Evolutionary conservation across 1,284 basidiomycete species (phyloP), one percentile per base, ranked within the genome.

Genomic region (Ustilago cynodontis): DNA sequence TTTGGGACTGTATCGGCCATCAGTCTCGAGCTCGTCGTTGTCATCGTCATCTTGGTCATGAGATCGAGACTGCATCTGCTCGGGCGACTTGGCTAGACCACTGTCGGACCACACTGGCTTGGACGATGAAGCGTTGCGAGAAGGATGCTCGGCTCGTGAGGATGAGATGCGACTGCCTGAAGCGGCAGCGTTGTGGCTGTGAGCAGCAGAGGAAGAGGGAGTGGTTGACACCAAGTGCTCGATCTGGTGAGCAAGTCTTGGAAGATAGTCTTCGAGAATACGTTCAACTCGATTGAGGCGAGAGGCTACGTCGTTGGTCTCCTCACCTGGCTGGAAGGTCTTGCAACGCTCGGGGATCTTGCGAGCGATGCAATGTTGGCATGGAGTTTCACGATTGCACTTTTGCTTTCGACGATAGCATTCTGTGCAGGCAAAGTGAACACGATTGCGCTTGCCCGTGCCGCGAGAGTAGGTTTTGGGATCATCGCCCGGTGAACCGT

Each of bases 381-480:
- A 86, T 8, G 84, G 84, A 2, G 74, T 82, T 49, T 85, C 65
- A 7, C 82, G 75, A 31, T 83, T 82, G 61, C 82, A 84, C 49
- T 81, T 79, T 53, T 85, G 83, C 77, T 85, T 85, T 29, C 83
- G 69, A 16, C 83, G 78, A 35, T 85, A 83, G 65, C 83, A 85
- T 50, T 85, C 83, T 8, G 81, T 84, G 65, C 83, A 84, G 13
- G 79, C 72, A 65, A 82, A 82, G 50, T 84, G 82, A 31, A 84
- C 81, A 8, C 82, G 71, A 26, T 77, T 77, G 31, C 81, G 74
- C 35, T 82, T 82, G 29, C 68, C 66, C 0, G 73, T 65, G 26
- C 71, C 71, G 7, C 72, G 59, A 20, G 66, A 39, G 35, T 63
- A 63, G 20, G 18, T 45, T n/a, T 63, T 69, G 24, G 61, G 26